Evolutionary conservation across 176 grass and related monocot species (phyloP).

Genomic region (Phyllostachys edulis): DNA sequence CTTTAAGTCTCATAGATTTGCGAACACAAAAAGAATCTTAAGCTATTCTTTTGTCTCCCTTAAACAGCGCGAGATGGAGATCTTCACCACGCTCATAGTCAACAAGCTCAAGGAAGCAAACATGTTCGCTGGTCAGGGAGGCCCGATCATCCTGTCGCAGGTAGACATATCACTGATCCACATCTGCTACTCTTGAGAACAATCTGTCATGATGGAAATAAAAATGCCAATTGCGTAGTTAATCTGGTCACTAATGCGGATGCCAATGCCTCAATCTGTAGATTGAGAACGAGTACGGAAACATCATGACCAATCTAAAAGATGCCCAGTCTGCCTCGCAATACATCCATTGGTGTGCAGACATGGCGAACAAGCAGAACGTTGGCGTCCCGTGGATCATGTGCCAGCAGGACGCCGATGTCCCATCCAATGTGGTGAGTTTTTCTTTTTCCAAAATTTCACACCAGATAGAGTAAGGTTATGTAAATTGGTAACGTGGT

Average conservation of each 20-base stretch:
- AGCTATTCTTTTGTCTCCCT: background rate
- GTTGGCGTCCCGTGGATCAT: slow-evolving; percentile 79
- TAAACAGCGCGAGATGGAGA: slow-evolving; percentile 51
- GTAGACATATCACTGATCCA: background rate
- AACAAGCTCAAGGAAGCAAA: slow-evolving; percentile 61
- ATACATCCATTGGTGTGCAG: slow-evolving; percentile 78
- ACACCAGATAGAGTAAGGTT: background rate
- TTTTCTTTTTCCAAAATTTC: background rate
- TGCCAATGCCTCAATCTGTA: background rate
- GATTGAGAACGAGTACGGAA: slow-evolving; percentile 89
- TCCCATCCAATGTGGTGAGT: slow-evolving; percentile 54
- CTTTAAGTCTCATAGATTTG: background rate
- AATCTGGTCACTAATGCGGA: background rate
- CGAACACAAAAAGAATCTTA: background rate
- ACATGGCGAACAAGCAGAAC: slow-evolving; percentile 64
- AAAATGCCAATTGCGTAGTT: background rate
- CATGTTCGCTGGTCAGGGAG: slow-evolving; percentile 71
- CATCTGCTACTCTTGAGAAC: background rate
- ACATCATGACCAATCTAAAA: slow-evolving; percentile 39
- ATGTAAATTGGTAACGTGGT: background rate
- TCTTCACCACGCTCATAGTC: slow-evolving; percentile 51
- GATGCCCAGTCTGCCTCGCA: slow-evolving; percentile 42
- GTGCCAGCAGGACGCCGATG: slow-evolving; percentile 74
- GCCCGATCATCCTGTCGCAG: slow-evolving; percentile 83
- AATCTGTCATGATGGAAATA: background rate